Evolutionary conservation across 306 rosid species (phyloP).

Genomic region (Quercus parvula): DNA sequence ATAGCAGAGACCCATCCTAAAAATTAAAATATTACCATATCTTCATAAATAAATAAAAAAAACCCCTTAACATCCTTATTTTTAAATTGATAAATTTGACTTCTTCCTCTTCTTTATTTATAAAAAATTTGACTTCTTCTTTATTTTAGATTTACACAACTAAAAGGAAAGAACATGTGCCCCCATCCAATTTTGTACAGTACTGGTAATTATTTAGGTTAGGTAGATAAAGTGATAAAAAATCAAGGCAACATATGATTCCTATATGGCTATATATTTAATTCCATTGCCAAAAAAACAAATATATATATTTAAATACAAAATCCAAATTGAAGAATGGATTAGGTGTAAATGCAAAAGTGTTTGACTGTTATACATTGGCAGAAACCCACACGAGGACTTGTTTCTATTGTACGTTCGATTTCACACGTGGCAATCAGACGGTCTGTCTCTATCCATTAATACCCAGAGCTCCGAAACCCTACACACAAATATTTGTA

Average conservation of each 20-base stretch:
- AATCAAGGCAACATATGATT: neutral
- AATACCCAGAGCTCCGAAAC: neutral
- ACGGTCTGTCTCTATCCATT: constrained; percentile 32
- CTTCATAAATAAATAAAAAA: no score
- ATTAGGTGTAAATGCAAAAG: neutral
- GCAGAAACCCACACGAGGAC: constrained; percentile 23
- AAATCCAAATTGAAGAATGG: neutral
- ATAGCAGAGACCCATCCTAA: no score
- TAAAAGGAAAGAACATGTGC: no score
- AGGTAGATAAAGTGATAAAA: neutral
- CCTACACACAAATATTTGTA: neutral
- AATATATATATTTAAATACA: no score
- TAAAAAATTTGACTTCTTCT: no score
- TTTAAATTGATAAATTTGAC: no score
- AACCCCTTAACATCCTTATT: no score
- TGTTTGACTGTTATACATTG: neutral
- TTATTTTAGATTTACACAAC: no score
- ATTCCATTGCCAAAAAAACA: no score
- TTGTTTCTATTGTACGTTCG: constrained; percentile 25
- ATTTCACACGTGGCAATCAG: constrained; percentile 37
- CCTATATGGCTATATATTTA: neutral
- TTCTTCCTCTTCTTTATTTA: no score
- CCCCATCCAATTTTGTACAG: no score
- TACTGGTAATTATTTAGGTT: neutral
- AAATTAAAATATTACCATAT: no score